Base-by-base conservation (phyloP, 2,329 filamentous ascomycete species). In the Penicillium vulpinum region DNA sequence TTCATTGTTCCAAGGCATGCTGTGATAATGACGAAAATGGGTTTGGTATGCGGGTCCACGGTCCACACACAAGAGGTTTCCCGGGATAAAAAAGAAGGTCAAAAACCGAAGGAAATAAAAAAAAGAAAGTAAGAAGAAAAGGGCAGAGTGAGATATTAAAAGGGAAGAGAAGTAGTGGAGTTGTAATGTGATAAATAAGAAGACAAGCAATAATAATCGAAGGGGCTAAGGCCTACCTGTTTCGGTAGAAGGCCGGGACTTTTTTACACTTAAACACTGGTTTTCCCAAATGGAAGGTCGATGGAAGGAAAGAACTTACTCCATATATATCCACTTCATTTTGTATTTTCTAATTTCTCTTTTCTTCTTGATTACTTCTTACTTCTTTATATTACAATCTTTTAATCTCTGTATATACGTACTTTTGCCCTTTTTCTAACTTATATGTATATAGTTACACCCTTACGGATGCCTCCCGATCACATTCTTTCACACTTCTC, bases 1-100 rank as follows among this genome's bases (percentile, higher is more conserved):
- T 57, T 64, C 67, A 73, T 72, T 57, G 61, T 69, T 60, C 62
- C 64, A 66, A 66, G 66, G 64, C 71, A 74, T 75, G 63, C 48
- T 44, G 48, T 51, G 49, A 51, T 35, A 70, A 66, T 63, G 64
- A 56, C 59, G 60, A 61, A 55, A 57, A n/a, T n/a, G n/a, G n/a
- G 53, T 48, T 50, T 54, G 57, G 64, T 65, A 63, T 63, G 60
- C 57, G 52, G 56, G 55, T 58, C 60, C 61, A 62, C 61, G 56
- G 55, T 58, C 60, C 61, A 62, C 61, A 54, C 50, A 52, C 60
- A 58, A 59, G 57, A n/a, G n/a, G n/a, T n/a, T 62, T 54, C 50
- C 52, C 50, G 62, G 57, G 56, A n/a, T n/a, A n/a, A n/a, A 52
- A 65, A 58, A 60, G 61, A 58, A 51, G 39, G 29, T 26, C 26